Evolutionary conservation across 352 stramenopile species (phyloP).

Genomic region (Phytophthora fragariaefolia): DNA sequence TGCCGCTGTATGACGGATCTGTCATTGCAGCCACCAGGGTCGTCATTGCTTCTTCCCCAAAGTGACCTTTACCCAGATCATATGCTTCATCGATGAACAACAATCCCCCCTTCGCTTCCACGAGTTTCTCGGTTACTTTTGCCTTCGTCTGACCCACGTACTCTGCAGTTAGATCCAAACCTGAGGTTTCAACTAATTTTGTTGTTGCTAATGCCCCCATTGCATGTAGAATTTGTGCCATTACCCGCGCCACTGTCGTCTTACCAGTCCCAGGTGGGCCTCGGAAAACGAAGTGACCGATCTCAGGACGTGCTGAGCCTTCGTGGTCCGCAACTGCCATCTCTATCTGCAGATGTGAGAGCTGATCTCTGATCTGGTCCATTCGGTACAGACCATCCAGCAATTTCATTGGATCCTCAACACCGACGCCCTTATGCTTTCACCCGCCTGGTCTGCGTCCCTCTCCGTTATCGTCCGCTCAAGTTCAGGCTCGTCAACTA

Average conservation of each 20-base stretch:
- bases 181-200: constrained; percentile 91
- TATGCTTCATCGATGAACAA: constrained; percentile 96
- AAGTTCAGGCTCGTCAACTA: constrained; percentile 53
- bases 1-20: constrained; percentile 74
- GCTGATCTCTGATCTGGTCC: constrained; percentile 60
- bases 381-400: constrained; percentile 72
- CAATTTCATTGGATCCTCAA: constrained; percentile 58
- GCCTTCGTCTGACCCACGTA: constrained; percentile 91
- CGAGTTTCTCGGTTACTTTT: constrained; percentile 87
- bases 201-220: constrained; percentile 92
- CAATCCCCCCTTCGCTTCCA: constrained; percentile 90
- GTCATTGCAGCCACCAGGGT: constrained; percentile 92
- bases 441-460: constrained; percentile 52
- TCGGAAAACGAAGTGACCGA: constrained; percentile 90
- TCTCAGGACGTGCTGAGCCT: constrained; percentile 59
- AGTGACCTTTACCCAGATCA: constrained; percentile 85
- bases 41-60: constrained; percentile 90
- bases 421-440: constrained; percentile 35
- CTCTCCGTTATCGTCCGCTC: constrained; percentile 52
- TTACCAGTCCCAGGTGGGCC: constrained; percentile 91
- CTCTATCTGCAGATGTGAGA: constrained; percentile 56
- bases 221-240: constrained; percentile 94
- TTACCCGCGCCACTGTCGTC: constrained; percentile 90
- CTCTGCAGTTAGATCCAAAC: constrained; percentile 89
- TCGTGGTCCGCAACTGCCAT: constrained; percentile 72